A percentile compares a stretch with the other conserved stretches of the same genome.
Evolutionary conservation across 2,329 filamentous ascomycete genomes (phyloP).

Genomic region (Leptographium wingfieldii): DNA sequence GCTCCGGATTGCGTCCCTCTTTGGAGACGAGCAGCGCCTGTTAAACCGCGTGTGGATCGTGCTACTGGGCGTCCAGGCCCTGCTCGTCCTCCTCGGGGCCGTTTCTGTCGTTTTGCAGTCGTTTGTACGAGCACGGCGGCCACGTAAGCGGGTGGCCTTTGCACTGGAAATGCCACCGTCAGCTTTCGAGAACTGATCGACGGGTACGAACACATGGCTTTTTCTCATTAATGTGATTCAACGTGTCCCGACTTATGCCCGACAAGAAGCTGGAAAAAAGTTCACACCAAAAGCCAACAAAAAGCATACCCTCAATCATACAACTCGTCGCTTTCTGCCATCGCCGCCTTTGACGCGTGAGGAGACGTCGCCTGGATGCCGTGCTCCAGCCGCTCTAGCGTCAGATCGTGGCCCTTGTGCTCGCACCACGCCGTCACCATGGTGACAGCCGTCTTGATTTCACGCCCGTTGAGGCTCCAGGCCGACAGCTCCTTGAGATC

Average conservation of each 20-base stretch:
- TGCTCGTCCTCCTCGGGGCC: slow-evolving; percentile 15
- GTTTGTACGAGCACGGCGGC: not conserved
- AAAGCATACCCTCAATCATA: slow-evolving; percentile 2
- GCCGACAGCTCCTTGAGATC: slow-evolving; percentile 26
- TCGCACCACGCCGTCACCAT: slow-evolving; percentile 33
- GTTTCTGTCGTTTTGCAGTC: slow-evolving; percentile 2
- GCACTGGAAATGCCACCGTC: not conserved
- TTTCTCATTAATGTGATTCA: no score
- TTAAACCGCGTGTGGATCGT: slow-evolving; percentile 20
- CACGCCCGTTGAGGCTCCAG: slow-evolving; percentile 30
- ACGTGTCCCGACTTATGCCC: no score
- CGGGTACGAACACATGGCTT: not conserved
- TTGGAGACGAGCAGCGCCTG: slow-evolving; percentile 17
- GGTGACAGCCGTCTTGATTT: slow-evolving; percentile 35
- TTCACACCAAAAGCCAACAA: not conserved
- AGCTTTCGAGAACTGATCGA: no score
- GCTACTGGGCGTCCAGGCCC: slow-evolving; percentile 17
- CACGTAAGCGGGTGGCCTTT: slow-evolving; percentile 1
- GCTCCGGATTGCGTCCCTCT: slow-evolving; percentile 12
- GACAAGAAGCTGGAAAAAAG: no score
- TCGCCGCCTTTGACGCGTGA: slow-evolving; percentile 22
- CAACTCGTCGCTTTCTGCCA: slow-evolving; percentile 1
- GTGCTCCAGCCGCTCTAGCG: slow-evolving; percentile 28
- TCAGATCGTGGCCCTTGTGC: slow-evolving; percentile 29
- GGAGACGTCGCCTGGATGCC: slow-evolving; percentile 33